Base-by-base conservation (phyloP, 257 asterid genomes). In the Catharanthus roseus region DNA sequence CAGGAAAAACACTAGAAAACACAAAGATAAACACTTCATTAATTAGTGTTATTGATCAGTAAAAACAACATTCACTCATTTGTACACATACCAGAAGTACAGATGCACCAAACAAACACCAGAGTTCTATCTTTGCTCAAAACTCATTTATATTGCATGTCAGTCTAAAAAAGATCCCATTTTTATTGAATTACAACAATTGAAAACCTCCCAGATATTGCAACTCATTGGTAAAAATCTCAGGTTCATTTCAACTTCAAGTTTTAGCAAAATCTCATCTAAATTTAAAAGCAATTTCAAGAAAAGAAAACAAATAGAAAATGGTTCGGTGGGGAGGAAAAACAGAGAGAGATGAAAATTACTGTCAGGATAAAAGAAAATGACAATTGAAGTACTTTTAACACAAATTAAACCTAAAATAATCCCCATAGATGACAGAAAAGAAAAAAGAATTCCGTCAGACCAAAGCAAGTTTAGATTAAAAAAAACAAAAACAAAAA, bases 1-100 rank as follows among this genome's bases (percentile, higher is more conserved):
- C 16, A 8, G 29, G 10, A 34, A 10, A 62, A 49, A 12, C 28
- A 34, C 16, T 0, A 19, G 18, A 61, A 28, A 56, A 6, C 3
- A 19, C 5, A 3, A 49, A 31, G 1, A 58, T 15, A 15, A 29
- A 31, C 15, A 5, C 33, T 23, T n/a, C 28, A 21, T 10, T 19
- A 34, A 34, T 19, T 10, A 62, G 47, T n/a, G n/a, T 6, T 2
- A 41, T 34, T 34, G 29, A 34, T 34, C 45, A 31, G 8, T 3
- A 13, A 16, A 60, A 62, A 34, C 67, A 62, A 33, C 26, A 19
- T 33, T 61, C 67, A 62, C 67, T 34, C 15, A 62, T 62, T 34
- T 6, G 66, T 34, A 41, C 21, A 34, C 10, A 39, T 7, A n/a
- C 18, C 33, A 62, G 67, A 62, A 34, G 3, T 13, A 34, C 19